These are phyloP conservation scores for Acer negundo DNA, from an alignment of 345 rosid species.

Conservation along the genomic window DNA sequence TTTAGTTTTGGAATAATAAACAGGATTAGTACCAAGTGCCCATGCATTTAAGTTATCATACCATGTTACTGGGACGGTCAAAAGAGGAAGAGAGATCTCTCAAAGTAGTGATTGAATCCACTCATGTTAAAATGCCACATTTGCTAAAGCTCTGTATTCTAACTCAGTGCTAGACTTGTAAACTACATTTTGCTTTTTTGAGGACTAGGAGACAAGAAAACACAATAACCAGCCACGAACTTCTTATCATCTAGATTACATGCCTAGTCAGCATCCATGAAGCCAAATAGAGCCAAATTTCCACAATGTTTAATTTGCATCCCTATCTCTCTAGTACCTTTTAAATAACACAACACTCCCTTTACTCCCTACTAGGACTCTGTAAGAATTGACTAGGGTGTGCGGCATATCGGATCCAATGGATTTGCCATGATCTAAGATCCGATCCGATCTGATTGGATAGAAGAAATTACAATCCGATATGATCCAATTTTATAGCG, in stretches of 20 bases:
- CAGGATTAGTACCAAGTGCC: not conserved
- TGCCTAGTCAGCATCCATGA: not conserved
- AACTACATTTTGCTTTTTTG: not conserved
- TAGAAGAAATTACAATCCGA: no score
- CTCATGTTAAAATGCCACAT: not conserved
- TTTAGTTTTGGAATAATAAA: not conserved
- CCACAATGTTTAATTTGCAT: not conserved
- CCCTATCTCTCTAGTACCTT: not conserved
- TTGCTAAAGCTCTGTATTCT: not conserved
- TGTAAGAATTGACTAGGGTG: constrained; percentile 11
- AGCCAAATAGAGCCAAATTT: not conserved
- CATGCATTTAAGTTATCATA: not conserved
- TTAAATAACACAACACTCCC: not conserved
- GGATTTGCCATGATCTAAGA: no score
- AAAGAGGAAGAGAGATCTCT: not conserved
- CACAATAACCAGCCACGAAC: not conserved
- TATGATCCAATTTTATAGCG: no score
- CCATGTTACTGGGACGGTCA: not conserved
- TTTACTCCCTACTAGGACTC: not conserved
- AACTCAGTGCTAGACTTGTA: not conserved
- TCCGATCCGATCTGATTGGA: no score
- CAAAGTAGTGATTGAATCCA: not conserved
- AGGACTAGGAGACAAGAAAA: not conserved
- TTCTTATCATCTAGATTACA: not conserved
- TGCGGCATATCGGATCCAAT: no score